Evolutionary conservation across 495 filamentous ascomycete species (phyloP).

Genomic region (Lepraria neglecta): DNA sequence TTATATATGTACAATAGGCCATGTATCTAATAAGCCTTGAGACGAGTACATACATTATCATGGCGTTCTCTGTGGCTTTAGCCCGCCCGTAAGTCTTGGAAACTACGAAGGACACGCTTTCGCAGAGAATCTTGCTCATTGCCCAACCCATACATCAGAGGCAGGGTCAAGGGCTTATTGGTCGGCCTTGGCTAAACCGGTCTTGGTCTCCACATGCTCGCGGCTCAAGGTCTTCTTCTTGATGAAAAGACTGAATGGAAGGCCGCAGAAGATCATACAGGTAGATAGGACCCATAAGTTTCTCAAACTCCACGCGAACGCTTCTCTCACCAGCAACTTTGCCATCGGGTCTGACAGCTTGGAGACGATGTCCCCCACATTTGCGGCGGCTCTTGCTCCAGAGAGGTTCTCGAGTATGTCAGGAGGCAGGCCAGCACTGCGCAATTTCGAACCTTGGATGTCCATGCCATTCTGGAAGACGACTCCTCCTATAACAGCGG

Average conservation of each 20-base stretch:
- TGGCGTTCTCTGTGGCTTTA: too few species aligned
- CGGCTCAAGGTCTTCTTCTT: slow-evolving; percentile 44
- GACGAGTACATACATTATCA: too few species aligned
- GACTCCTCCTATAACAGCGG: slow-evolving; percentile 55
- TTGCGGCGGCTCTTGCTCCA: slow-evolving; percentile 47
- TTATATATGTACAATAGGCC: too few species aligned
- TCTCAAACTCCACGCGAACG: slow-evolving; percentile 53
- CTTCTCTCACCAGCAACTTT: slow-evolving; percentile 43
- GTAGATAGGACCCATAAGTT: slow-evolving; percentile 61
- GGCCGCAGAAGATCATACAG: slow-evolving; percentile 42
- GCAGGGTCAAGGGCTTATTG: neutral
- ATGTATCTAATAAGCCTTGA: too few species aligned
- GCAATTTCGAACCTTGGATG: slow-evolving; percentile 34
- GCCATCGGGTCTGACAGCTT: slow-evolving; percentile 41
- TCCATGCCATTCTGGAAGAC: slow-evolving; percentile 66
- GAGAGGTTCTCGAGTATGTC: slow-evolving; percentile 39
- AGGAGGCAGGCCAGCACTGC: slow-evolving; percentile 41
- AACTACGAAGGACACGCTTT: too few species aligned
- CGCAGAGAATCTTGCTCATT: too few species aligned
- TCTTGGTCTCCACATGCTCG: slow-evolving; percentile 59
- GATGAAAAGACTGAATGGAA: slow-evolving; percentile 52
- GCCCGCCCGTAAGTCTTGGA: too few species aligned
- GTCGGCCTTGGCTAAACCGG: slow-evolving; percentile 28
- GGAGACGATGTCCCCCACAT: slow-evolving; percentile 39
- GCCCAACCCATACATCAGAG: too few species aligned